Conservation (phyloP, 805 yeast genomes). For the Dipodascus albidus region DNA sequence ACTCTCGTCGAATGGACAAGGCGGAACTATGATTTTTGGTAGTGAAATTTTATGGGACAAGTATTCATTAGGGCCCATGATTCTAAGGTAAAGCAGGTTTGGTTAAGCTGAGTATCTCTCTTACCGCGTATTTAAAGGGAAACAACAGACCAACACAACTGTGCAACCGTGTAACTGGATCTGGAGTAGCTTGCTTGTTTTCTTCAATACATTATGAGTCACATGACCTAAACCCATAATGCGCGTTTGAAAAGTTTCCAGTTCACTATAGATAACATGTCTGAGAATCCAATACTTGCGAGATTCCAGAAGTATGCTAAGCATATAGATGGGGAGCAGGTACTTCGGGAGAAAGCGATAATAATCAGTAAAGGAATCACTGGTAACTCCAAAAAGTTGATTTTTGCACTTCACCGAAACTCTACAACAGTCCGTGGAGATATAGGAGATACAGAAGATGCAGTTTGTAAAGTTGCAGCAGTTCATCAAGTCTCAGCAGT, state of each 20-base stretch:
- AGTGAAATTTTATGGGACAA: slow-evolving; percentile 1
- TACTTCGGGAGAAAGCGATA: not conserved
- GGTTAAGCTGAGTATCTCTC: too few relatives aligned
- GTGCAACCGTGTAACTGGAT: not conserved
- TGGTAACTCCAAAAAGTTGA: not conserved
- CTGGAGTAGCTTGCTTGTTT: not conserved
- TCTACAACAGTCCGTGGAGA: not conserved
- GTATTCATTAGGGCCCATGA: not conserved
- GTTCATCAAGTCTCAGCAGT: too few relatives aligned
- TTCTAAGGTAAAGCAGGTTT: too few relatives aligned
- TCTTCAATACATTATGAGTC: too few relatives aligned
- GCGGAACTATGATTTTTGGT: slow-evolving; percentile 18
- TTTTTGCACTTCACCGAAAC: not conserved
- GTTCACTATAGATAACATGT: too few relatives aligned
- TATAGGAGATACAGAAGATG: not conserved
- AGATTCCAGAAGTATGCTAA: not conserved
- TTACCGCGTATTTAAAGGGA: too few relatives aligned
- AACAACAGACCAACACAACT: not conserved
- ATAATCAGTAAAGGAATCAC: not conserved
- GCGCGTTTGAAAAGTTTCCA: too few relatives aligned
- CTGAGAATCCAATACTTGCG: not conserved
- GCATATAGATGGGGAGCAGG: not conserved
- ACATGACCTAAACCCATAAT: too few relatives aligned
- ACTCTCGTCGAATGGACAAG: slow-evolving; percentile 20
- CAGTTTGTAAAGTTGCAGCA: not conserved